phyloP scores from a whole-genome alignment of 495 filamentous ascomycete genomes.

The Hypomontagnella monticulosa region DNA sequence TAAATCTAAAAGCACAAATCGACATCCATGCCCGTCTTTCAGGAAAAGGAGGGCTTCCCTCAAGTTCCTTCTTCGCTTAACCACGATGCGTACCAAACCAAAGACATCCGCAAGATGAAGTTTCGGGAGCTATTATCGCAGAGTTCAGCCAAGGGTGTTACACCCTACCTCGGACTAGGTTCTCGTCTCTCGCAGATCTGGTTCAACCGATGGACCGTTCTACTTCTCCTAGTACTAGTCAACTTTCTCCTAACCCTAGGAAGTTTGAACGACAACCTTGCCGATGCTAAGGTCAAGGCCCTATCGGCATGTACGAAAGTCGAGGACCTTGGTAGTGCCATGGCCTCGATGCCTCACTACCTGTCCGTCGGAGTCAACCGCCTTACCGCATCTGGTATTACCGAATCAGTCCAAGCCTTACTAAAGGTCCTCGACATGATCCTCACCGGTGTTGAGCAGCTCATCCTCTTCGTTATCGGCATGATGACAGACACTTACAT shows the following conservation, averaged over 20 bases:
- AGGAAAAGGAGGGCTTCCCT: slow-evolving; percentile 44
- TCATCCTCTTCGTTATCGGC: slow-evolving; percentile 90
- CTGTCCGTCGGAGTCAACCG: slow-evolving; percentile 88
- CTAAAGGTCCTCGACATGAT: slow-evolving; percentile 78
- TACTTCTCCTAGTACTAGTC: slow-evolving; percentile 84
- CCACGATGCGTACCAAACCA: slow-evolving; percentile 37
- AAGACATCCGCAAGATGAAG: slow-evolving; percentile 38
- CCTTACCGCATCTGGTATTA: slow-evolving; percentile 78
- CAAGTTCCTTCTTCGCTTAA: slow-evolving; percentile 40
- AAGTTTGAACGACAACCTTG: slow-evolving; percentile 75
- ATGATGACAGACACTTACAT: slow-evolving; percentile 88
- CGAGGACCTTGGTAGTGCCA: slow-evolving; percentile 92
- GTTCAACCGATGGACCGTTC: slow-evolving; percentile 97
- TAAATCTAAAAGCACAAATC: not conserved
- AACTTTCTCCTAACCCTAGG: slow-evolving; percentile 78
- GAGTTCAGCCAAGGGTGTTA: slow-evolving; percentile 61
- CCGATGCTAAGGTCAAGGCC: slow-evolving; percentile 78
- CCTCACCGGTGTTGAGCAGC: slow-evolving; percentile 83
- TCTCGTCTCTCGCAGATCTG: slow-evolving; percentile 92
- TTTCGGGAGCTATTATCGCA: slow-evolving; percentile 36
- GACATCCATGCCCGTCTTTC: slow-evolving; percentile 30
- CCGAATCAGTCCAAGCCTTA: slow-evolving; percentile 78
- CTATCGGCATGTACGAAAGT: slow-evolving; percentile 88
- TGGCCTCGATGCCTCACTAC: slow-evolving; percentile 98
- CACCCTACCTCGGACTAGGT: slow-evolving; percentile 90